Base-by-base conservation (phyloP, 179 eudicot genomes). In the Camellia oleifera region DNA sequence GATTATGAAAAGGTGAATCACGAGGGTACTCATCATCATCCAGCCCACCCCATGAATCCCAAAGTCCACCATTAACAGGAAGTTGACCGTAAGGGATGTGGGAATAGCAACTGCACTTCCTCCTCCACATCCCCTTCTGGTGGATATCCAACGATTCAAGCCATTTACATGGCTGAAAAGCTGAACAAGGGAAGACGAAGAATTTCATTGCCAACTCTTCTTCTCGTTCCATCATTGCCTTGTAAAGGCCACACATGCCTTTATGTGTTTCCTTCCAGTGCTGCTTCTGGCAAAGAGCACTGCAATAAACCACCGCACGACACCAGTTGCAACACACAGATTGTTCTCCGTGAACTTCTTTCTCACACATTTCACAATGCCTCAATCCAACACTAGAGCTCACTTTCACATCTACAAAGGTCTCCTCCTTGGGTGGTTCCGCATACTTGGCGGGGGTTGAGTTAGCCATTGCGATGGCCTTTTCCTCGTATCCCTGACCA, bases 201-300 rank as follows among this genome's bases (percentile, higher is more conserved):
- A 88, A 81, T 18, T 86, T 88, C 83, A 88, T 87, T 12, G 85
- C 83, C 20, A 90, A 76, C 77, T 90, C 91, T 66, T 90, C 89
- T 75, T 88, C 91, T 79, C 87, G 77, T 69, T 88, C 89, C 89
- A 86, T 88, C 89, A 90, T 88, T 72, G 86, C 92, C 84, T 82
- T 88, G 80, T 86, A 88, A 64, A 88, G 86, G 50, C 89, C 88
- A 66, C 93, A 90, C 61, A 79, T 72, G 70, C 83, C 76, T 64
- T 83, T 87, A 78, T 90, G 91, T 46, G 81, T 42, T 67, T 83
- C 90, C 77, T 90, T 85, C 91, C 89, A 90, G 14, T 86, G 88
- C 78, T 85, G 87, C 77, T 88, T 85, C 76, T 86, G 89, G 86
- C 88, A 90, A 45, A 81, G 64, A 56, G 87, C 74, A 52, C 85